These are phyloP conservation scores for Ilex aquifolium DNA, from an alignment of 257 asterid species.

Conservation along the genomic window DNA sequence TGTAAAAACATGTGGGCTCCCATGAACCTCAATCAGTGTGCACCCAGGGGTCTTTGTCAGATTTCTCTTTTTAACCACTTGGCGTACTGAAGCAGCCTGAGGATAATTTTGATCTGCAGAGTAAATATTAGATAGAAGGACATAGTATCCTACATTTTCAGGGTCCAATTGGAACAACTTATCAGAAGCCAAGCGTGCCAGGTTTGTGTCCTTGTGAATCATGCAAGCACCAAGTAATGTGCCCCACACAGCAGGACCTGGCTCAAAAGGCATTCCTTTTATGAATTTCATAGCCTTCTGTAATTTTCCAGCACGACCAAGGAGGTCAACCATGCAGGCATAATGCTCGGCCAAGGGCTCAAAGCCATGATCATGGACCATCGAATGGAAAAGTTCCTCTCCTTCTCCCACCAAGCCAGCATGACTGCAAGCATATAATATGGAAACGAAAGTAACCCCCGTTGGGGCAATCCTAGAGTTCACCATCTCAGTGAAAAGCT, in stretches of 20 bases:
- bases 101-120: slow-evolving; percentile 56
- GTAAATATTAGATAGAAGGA: slow-evolving; percentile 72
- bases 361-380: slow-evolving; percentile 49
- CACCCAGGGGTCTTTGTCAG: slow-evolving; percentile 71
- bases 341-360: slow-evolving; percentile 72
- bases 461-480: slow-evolving; percentile 46
- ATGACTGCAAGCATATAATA: slow-evolving; percentile 87
- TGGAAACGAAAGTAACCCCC: slow-evolving; percentile 61
- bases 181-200: slow-evolving; percentile 68
- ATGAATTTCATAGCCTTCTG: slow-evolving; percentile 59
- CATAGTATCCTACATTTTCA: slow-evolving; percentile 69
- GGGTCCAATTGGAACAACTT: slow-evolving; percentile 64
- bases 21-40: slow-evolving; percentile 70
- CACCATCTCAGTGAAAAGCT: slow-evolving; percentile 48
- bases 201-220: slow-evolving; percentile 63
- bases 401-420: slow-evolving; percentile 88
- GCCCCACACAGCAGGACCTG: slow-evolving; percentile 91
- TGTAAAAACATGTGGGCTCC: slow-evolving; percentile 58
- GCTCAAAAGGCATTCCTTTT: slow-evolving; percentile 49
- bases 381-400: slow-evolving; percentile 45
- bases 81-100: slow-evolving; percentile 76
- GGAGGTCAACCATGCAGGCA: slow-evolving; percentile 85
- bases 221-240: slow-evolving; percentile 78
- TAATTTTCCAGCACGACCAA: slow-evolving; percentile 81
- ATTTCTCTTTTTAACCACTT: slow-evolving; percentile 48